phyloP scores from a whole-genome alignment of 345 rosid genomes.

The Murraya paniculata region DNA sequence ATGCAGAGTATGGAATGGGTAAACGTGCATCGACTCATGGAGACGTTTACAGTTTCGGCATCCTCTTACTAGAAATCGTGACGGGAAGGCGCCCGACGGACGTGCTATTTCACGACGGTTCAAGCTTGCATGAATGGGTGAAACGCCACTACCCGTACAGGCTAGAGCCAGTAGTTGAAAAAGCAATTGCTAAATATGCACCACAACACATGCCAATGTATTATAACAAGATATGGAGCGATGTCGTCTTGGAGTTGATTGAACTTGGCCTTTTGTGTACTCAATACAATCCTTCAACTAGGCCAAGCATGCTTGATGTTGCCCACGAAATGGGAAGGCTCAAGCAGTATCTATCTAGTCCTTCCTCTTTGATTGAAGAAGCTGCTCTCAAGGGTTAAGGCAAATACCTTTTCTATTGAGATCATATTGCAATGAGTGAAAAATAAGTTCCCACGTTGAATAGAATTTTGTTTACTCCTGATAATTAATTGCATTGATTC shows the following conservation, averaged over 20 bases:
- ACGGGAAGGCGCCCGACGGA: conserved; percentile 75
- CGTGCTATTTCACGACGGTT: conserved; percentile 50
- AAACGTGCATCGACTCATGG: conserved; percentile 73
- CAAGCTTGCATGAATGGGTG: conserved; percentile 74
- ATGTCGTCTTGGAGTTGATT: conserved; percentile 65
- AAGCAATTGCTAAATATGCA: conserved; percentile 47
- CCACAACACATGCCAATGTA: conserved; percentile 31
- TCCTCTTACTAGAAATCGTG: conserved; percentile 69
- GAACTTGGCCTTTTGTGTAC: conserved; percentile 87
- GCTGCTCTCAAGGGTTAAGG: conserved; percentile 17
- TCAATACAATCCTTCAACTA: conserved; percentile 61
- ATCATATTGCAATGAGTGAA: neutral
- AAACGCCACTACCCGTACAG: conserved; percentile 67
- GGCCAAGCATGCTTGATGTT: conserved; percentile 86
- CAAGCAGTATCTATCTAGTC: conserved; percentile 58
- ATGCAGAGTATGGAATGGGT: conserved; percentile 83
- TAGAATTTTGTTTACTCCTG: neutral
- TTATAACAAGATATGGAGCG: conserved; percentile 43
- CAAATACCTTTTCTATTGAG: neutral
- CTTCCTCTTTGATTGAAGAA: conserved; percentile 33
- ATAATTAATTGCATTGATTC: conserved; percentile 19
- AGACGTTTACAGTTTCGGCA: conserved; percentile 89
- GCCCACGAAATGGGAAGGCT: conserved; percentile 70
- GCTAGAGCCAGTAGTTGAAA: conserved; percentile 55
- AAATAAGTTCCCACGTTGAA: neutral